Conservation (phyloP, 140 eudicot genomes). For the Flaveria floridana region DNA sequence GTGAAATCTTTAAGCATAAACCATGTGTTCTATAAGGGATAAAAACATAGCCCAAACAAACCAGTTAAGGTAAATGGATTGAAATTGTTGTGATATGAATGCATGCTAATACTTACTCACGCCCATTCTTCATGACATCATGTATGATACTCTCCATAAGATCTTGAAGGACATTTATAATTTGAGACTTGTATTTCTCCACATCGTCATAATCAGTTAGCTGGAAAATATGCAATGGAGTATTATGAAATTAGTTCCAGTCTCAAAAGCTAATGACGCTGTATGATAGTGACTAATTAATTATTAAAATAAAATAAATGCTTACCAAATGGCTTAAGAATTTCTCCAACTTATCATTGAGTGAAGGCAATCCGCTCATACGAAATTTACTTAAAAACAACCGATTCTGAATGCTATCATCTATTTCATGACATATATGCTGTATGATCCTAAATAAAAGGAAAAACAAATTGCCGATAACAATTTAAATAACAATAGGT, state of each 20-base stretch:
- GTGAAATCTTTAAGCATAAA: slow-evolving; percentile 1
- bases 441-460: slow-evolving; percentile 47
- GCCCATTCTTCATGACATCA: slow-evolving; percentile 76
- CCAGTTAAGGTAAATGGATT: background rate
- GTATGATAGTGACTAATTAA: slow-evolving; percentile 15
- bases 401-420: slow-evolving; percentile 51
- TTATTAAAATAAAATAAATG: background rate
- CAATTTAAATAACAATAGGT: slow-evolving; percentile 15
- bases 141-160: slow-evolving; percentile 77
- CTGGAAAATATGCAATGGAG: slow-evolving; percentile 35
- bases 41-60: slow-evolving; percentile 3
- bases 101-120: slow-evolving; percentile 51
- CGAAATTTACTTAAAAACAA: slow-evolving; percentile 58
- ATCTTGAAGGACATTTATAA: slow-evolving; percentile 77
- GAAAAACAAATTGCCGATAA: slow-evolving; percentile 6
- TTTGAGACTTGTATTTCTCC: slow-evolving; percentile 52
- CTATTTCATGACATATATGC: slow-evolving; percentile 63
- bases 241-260: slow-evolving; percentile 12
- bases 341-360: slow-evolving; percentile 82
- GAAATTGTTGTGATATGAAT: background rate
- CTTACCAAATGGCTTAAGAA: slow-evolving; percentile 70
- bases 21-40: background rate
- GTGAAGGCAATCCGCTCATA: slow-evolving; percentile 76
- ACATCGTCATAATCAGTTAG: slow-evolving; percentile 52
- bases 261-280: background rate